phyloP scores from a whole-genome alignment of 2,329 filamentous ascomycete species.

The Hawksworthiomyces lignivorus region DNA sequence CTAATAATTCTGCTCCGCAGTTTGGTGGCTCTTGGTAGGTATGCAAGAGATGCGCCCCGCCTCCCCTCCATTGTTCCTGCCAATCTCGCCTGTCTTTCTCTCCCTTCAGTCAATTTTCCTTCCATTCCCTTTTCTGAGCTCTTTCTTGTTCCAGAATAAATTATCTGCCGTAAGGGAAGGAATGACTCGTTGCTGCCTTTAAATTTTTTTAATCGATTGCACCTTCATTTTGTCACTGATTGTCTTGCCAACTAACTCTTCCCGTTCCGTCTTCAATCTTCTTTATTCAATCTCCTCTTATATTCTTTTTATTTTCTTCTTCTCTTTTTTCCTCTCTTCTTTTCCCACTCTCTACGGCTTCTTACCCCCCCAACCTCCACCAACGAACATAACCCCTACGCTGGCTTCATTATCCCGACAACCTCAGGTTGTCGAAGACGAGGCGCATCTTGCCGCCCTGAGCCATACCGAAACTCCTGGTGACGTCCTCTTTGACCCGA shows the following conservation, averaged over 20 bases:
- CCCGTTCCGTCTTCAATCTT: not conserved
- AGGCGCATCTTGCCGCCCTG: constrained; percentile 8
- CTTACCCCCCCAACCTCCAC: not conserved
- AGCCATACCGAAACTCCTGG: constrained; percentile 27
- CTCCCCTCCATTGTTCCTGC: no score
- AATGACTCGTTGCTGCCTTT: not conserved
- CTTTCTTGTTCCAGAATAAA: no score
- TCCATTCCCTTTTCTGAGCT: not conserved
- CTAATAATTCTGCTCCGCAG: no score
- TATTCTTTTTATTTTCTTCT: not conserved
- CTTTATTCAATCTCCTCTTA: not conserved
- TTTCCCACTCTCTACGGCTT: not conserved
- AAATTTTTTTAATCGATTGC: not conserved
- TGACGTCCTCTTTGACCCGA: constrained; percentile 32
- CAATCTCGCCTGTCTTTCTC: no score
- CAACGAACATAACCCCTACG: constrained; percentile 7
- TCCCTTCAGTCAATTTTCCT: not conserved
- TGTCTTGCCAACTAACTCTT: no score
- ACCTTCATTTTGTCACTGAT: not conserved
- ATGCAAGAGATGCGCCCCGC: not conserved
- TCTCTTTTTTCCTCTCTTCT: not conserved
- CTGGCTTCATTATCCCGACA: constrained; percentile 15
- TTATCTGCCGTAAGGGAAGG: no score
- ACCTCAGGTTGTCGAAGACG: constrained; percentile 14
- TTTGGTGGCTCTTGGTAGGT: no score